Evolutionary conservation across 2,329 filamentous ascomycete genomes (phyloP).

Genomic region (Penicillium paneum): DNA sequence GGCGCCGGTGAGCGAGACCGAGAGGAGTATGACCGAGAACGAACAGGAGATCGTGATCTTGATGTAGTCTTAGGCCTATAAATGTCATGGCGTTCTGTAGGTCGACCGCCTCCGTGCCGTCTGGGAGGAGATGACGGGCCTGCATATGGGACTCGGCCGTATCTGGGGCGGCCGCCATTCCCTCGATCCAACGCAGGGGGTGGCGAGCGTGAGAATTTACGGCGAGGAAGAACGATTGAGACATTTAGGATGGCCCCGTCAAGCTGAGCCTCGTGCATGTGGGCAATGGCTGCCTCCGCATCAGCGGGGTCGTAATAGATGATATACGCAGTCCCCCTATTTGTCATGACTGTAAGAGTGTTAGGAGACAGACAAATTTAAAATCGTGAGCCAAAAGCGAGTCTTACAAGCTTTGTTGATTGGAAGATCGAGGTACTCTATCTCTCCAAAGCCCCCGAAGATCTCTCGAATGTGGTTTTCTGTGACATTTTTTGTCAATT

Average conservation of each 20-base stretch:
- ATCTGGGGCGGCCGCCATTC: slow-evolving; percentile 52
- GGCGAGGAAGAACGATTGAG: slow-evolving; percentile 79
- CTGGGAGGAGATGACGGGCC: slow-evolving; percentile 34
- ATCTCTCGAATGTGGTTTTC: slow-evolving; percentile 86
- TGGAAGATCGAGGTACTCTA: slow-evolving; percentile 83
- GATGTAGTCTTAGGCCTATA: slow-evolving; percentile 63
- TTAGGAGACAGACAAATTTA: background rate
- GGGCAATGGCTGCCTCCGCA: slow-evolving; percentile 82
- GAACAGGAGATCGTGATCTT: slow-evolving; percentile 42
- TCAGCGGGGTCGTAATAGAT: slow-evolving; percentile 73
- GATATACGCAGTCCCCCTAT: slow-evolving; percentile 91
- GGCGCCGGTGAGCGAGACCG: slow-evolving; percentile 44
- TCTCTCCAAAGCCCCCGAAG: slow-evolving; percentile 81
- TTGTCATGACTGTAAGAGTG: slow-evolving; percentile 67
- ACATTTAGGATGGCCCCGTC: slow-evolving; percentile 81
- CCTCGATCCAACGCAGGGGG: slow-evolving; percentile 65
- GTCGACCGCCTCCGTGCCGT: slow-evolving; percentile 39
- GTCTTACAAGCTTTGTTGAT: slow-evolving; percentile 77
- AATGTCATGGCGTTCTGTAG: slow-evolving; percentile 49
- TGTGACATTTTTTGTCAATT: slow-evolving; percentile 91
- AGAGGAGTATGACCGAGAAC: slow-evolving; percentile 39
- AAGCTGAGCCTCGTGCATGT: slow-evolving; percentile 97
- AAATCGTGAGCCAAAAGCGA: too few species aligned
- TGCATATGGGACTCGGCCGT: slow-evolving; percentile 28
- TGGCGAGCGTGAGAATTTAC: slow-evolving; percentile 77